These are phyloP conservation scores for Albugo candida DNA, from an alignment of 352 stramenopile genomes.

Conservation along the genomic window DNA sequence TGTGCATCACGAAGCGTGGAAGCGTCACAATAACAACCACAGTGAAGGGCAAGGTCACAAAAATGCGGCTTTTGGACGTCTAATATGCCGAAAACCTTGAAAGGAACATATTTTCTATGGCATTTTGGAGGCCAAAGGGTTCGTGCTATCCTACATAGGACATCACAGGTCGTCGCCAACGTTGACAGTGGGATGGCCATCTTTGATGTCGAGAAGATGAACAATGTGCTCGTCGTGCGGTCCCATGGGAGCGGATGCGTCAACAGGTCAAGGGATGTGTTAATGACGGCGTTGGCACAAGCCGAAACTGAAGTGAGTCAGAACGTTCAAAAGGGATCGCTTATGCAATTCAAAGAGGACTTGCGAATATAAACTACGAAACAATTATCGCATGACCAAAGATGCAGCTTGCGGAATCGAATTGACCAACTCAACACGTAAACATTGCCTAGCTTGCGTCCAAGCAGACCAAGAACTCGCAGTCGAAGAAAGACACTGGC, in stretches of 20 bases:
- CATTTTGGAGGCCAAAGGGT: background rate
- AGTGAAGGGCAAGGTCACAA: background rate
- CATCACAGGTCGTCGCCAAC: background rate
- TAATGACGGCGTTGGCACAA: background rate
- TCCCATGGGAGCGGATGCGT: background rate
- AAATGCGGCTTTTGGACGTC: background rate
- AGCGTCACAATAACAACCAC: background rate
- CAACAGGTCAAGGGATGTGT: background rate
- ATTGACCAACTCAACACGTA: constrained; percentile 1
- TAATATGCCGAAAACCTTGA: background rate
- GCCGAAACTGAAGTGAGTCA: background rate
- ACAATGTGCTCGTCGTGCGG: background rate
- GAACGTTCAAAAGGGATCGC: background rate
- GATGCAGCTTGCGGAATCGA: background rate
- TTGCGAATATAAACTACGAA: constrained; percentile 4
- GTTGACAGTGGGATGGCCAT: background rate
- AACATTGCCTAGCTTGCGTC: constrained; percentile 5
- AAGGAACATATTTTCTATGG: background rate
- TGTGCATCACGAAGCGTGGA: background rate
- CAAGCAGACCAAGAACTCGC: constrained; percentile 4
- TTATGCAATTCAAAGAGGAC: constrained; percentile 2
- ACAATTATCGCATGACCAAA: constrained; percentile 2
- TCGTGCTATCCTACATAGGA: background rate
- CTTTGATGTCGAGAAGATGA: background rate
- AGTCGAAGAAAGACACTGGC: constrained; percentile 4